Conservation (phyloP, 441 rosid genomes). For the Populus hybrid region DNA sequence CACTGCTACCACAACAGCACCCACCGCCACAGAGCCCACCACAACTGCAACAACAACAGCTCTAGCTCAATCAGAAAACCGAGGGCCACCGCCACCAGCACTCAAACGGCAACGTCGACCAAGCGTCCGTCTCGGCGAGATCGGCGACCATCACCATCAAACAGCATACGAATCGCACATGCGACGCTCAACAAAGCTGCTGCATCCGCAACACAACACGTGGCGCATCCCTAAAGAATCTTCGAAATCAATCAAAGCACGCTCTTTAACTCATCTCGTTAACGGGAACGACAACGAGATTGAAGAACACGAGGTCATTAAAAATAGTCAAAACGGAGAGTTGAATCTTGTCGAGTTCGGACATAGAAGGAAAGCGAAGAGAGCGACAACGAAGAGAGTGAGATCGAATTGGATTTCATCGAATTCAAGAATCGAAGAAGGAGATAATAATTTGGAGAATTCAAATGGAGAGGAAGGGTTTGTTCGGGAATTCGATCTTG, state of each 20-base stretch:
- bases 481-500: slow-evolving; percentile 41
- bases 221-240: slow-evolving; percentile 44
- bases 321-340: slow-evolving; percentile 28
- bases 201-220: not conserved
- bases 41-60: slow-evolving; percentile 12
- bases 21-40: slow-evolving; percentile 6
- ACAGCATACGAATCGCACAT: slow-evolving; percentile 35
- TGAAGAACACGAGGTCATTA: slow-evolving; percentile 26
- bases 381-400: slow-evolving; percentile 39
- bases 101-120: slow-evolving; percentile 64
- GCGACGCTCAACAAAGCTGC: slow-evolving; percentile 41
- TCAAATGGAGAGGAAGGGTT: slow-evolving; percentile 35
- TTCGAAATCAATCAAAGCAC: slow-evolving; percentile 50
- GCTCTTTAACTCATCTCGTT: slow-evolving; percentile 56
- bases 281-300: slow-evolving; percentile 39
- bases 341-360: slow-evolving; percentile 36
- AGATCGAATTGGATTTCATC: slow-evolving; percentile 50
- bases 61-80: slow-evolving; percentile 19
- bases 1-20: not conserved
- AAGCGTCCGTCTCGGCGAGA: slow-evolving; percentile 72
- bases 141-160: slow-evolving; percentile 57
- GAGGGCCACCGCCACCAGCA: slow-evolving; percentile 29
- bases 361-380: slow-evolving; percentile 38
- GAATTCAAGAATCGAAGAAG: slow-evolving; percentile 28
- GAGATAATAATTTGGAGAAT: slow-evolving; percentile 7